phyloP scores from a whole-genome alignment of 352 stramenopile species.

The Phytophthora ohioensis region DNA sequence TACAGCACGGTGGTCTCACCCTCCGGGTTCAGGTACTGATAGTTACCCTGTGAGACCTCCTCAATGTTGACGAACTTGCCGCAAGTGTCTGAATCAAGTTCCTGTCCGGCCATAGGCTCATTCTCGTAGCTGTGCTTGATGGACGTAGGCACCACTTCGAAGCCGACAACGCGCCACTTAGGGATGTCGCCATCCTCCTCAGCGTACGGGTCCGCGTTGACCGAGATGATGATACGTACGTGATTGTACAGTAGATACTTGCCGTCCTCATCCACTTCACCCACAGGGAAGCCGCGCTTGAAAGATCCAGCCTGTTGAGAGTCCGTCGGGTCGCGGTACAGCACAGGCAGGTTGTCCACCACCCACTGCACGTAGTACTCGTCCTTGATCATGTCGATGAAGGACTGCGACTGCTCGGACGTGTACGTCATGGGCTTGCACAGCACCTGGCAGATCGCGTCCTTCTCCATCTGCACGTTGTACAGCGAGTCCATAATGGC shows the following conservation, averaged over 20 bases:
- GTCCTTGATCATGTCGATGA: conserved; percentile 94
- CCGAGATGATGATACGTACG: conserved; percentile 95
- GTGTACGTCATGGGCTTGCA: conserved; percentile 91
- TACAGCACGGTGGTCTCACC: conserved; percentile 94
- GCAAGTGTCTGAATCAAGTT: conserved; percentile 85
- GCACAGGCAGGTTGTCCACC: conserved; percentile 92
- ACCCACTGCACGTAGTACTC: conserved; percentile 97
- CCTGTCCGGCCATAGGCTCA: conserved; percentile 79
- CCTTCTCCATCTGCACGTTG: conserved; percentile 90
- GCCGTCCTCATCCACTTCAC: conserved; percentile 90
- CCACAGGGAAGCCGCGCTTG: conserved; percentile 94
- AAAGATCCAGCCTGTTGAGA: conserved; percentile 75
- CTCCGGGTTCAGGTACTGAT: conserved; percentile 81
- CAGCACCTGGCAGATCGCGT: conserved; percentile 89
- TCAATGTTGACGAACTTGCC: conserved; percentile 92
- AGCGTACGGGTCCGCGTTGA: conserved; percentile 89
- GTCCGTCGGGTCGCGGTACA: conserved; percentile 85
- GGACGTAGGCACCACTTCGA: conserved; percentile 96
- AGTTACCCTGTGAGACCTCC: conserved; percentile 81
- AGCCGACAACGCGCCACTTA: conserved; percentile 94
- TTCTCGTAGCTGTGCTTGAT: conserved; percentile 94
- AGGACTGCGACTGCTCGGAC: conserved; percentile 76
- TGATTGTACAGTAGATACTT: conserved; percentile 99
- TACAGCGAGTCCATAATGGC: conserved; percentile 94
- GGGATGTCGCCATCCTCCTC: conserved; percentile 53